phyloP scores from a whole-genome alignment of 768 basidiomycete genomes.

The Termitomyces sp. region DNA sequence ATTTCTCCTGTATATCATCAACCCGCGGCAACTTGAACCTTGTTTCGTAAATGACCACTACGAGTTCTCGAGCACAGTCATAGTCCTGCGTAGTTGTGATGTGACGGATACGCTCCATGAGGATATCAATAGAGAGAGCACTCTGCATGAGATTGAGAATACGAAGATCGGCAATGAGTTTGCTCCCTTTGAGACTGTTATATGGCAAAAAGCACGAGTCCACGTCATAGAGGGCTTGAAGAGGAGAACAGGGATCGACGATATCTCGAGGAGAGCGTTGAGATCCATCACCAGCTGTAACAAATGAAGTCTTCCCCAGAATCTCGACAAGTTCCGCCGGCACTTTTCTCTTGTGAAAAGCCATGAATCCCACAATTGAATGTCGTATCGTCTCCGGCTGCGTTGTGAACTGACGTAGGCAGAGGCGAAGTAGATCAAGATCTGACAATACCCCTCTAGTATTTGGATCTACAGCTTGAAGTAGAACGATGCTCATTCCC shows the following conservation, averaged over 20 bases:
- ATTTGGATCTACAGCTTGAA: constrained; percentile 20
- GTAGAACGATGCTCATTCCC: constrained; percentile 13
- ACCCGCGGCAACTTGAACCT: constrained; percentile 9
- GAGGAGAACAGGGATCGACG: constrained; percentile 25
- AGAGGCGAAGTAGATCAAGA: constrained; percentile 20
- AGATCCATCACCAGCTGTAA: constrained; percentile 17
- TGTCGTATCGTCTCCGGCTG: constrained; percentile 22
- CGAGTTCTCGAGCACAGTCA: constrained; percentile 15
- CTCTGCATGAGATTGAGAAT: constrained; percentile 22
- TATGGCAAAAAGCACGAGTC: constrained; percentile 12
- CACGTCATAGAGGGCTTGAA: constrained; percentile 22
- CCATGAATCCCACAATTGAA: constrained; percentile 23
- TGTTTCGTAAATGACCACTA: constrained; percentile 16
- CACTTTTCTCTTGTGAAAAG: constrained; percentile 15
- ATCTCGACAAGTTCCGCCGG: constrained; percentile 18
- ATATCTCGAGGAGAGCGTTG: constrained; percentile 17
- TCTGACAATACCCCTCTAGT: constrained; percentile 13
- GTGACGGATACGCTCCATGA: constrained; percentile 29
- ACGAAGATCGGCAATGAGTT: constrained; percentile 15
- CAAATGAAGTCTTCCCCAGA: constrained; percentile 22
- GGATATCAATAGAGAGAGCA: constrained; percentile 22
- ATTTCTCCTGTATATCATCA: constrained; percentile 11
- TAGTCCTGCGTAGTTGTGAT: constrained; percentile 14
- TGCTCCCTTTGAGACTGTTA: background rate
- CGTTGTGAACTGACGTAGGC: constrained; percentile 20